Base-by-base conservation (phyloP, 208 protist genomes). In the Crithidia fasciculata region DNA sequence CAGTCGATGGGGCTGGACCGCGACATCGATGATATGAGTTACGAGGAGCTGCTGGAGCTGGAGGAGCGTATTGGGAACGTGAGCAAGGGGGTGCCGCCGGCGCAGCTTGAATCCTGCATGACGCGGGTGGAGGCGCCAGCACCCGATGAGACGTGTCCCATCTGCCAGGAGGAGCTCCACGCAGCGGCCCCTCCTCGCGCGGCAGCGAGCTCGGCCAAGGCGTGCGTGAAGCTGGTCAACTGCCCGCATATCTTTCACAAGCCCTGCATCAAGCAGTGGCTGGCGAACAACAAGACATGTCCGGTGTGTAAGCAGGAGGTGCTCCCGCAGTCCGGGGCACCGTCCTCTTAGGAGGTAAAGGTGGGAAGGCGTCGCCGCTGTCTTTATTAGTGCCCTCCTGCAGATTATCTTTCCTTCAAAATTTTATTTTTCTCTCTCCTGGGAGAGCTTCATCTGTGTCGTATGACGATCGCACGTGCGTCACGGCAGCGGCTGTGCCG, bases 1-100 rank as follows among this genome's bases (percentile, higher is more conserved):
- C 81, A 76, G 45, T 64, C 57, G 4, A 86, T 90, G 87, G 92
- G 83, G 10, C 90, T 88, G 12, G 63, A 85, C 12, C 77, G 78
- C 3, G 90, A 96, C 53, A 73, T 96, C 13, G 92, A 96, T 59
- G 80, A 94, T 39, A 96, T 96, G 92, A 83, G 76, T 9, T 96
- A 96, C 74, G 92, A 96, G 74, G 80, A 96, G 75, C 80, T 96
- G 37, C 80, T 95, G 54, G 90, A 85, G 78, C 74, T 96, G 28
- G 82, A 92, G 74, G 90, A 96, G 65, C 74, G 83, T 18, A 94
- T 95, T 9, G 92, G 92, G 40, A 87, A 74, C 67, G 89, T 96
- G n/a, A 93, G 86, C 79, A 92, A 91, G 52, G 90, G 89, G 8
- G 72, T 95, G 43, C 76, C 68, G 6, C 71, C 67, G 8, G 82